A percentile compares a stretch with the other conserved stretches of the same genome.
These are phyloP conservation scores for Thraustochytrium aureum DNA, from an alignment of 352 stramenopile species.

Conservation along the genomic window DNA sequence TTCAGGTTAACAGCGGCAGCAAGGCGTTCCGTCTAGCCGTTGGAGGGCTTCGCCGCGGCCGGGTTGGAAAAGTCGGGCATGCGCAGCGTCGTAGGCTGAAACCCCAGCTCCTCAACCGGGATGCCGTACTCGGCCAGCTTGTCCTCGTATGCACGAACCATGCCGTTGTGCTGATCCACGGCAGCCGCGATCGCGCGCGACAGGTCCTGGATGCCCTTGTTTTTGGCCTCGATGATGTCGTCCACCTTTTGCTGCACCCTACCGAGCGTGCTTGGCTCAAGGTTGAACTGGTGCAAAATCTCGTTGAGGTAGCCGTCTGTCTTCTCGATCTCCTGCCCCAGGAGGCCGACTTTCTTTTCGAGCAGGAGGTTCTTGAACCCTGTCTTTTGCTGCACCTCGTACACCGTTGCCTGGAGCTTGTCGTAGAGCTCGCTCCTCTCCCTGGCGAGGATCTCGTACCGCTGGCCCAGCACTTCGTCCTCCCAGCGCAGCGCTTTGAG, in stretches of 20 bases:
- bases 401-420: slow-evolving; percentile 80
- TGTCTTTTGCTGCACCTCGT: slow-evolving; percentile 87
- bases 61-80: not conserved
- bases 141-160: slow-evolving; percentile 70
- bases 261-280: slow-evolving; percentile 76
- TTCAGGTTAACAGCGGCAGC: too few relatives aligned
- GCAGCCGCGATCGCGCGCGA: slow-evolving; percentile 73
- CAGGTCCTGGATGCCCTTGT: slow-evolving; percentile 73
- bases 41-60: too few relatives aligned
- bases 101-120: slow-evolving; percentile 79
- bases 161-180: slow-evolving; percentile 72
- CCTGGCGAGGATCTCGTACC: slow-evolving; percentile 71
- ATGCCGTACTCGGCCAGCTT: slow-evolving; percentile 88
- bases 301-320: slow-evolving; percentile 88
- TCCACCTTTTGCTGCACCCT: slow-evolving; percentile 77
- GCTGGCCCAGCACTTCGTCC: slow-evolving; percentile 86
- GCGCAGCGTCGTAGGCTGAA: slow-evolving; percentile 56
- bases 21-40: too few relatives aligned
- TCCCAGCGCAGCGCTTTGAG: slow-evolving; percentile 85
- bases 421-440: slow-evolving; percentile 84
- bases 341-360: slow-evolving; percentile 85
- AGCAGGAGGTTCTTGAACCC: slow-evolving; percentile 90
- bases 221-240: slow-evolving; percentile 80
- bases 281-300: slow-evolving; percentile 79
- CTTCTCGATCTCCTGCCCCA: slow-evolving; percentile 78